Conservation (phyloP, 1,284 basidiomycete genomes). For the Cryptococcus sp. region DNA sequence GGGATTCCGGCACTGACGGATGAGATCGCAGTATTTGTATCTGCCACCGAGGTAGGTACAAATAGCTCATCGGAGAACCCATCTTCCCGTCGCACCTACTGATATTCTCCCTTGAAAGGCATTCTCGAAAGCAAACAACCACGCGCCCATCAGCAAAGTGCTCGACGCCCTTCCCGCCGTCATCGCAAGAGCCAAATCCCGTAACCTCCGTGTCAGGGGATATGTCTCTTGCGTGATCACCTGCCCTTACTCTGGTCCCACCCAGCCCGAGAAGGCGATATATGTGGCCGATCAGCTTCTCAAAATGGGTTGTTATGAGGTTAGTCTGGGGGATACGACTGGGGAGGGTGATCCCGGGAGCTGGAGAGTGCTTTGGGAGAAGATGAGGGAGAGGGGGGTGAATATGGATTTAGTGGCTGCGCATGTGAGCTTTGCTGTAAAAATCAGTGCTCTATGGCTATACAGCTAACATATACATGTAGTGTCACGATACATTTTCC, state of each 20-base stretch:
- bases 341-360: slow-evolving; percentile 75
- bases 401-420: slow-evolving; percentile 67
- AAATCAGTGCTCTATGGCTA: background rate
- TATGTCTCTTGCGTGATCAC: slow-evolving; percentile 77
- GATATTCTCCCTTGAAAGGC: slow-evolving; percentile 40
- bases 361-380: slow-evolving; percentile 65
- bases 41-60: slow-evolving; percentile 69
- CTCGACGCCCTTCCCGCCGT: slow-evolving; percentile 65
- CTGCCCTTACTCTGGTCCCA: slow-evolving; percentile 75
- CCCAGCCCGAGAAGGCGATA: slow-evolving; percentile 65
- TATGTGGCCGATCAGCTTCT: slow-evolving; percentile 67
- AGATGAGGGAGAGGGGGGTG: slow-evolving; percentile 60
- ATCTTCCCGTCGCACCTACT: background rate
- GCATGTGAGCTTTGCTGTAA: slow-evolving; percentile 38
- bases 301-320: slow-evolving; percentile 92
- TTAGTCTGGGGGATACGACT: slow-evolving; percentile 88
- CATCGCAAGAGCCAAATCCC: slow-evolving; percentile 58
- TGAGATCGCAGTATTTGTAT: slow-evolving; percentile 86
- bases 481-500: slow-evolving; percentile 92
- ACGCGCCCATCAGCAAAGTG: slow-evolving; percentile 70
- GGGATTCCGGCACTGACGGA: slow-evolving; percentile 55
- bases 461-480: background rate
- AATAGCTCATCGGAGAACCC: background rate
- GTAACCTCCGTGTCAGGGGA: slow-evolving; percentile 73
- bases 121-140: slow-evolving; percentile 82